Evolutionary conservation across 257 asterid genomes (phyloP).

Genomic region (Avicennia marina): DNA sequence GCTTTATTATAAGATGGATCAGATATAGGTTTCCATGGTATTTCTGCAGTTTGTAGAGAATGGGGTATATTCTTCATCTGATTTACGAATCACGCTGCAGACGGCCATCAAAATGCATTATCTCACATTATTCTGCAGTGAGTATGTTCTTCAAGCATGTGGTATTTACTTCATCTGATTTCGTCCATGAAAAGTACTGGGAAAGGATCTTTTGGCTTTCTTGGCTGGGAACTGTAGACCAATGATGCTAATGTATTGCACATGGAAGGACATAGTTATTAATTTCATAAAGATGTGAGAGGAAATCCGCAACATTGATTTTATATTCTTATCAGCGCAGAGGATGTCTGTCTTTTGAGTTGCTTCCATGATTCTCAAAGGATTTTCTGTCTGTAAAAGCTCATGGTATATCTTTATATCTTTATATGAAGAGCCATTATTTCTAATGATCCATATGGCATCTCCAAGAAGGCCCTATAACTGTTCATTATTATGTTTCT

Average conservation of each 20-base stretch:
- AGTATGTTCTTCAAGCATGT: slow-evolving; percentile 33
- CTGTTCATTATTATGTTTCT: slow-evolving; percentile 58
- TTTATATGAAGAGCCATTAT: slow-evolving; percentile 44
- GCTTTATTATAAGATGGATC: slow-evolving; percentile 39
- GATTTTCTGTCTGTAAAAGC: slow-evolving; percentile 43
- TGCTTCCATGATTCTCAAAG: slow-evolving; percentile 51
- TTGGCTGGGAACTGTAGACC: slow-evolving; percentile 38
- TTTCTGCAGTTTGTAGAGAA: slow-evolving; percentile 36
- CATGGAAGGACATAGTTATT: slow-evolving; percentile 32
- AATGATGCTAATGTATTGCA: slow-evolving; percentile 33
- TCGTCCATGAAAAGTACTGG: slow-evolving; percentile 37
- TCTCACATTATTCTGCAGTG: slow-evolving; percentile 26
- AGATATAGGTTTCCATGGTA: slow-evolving; percentile 36
- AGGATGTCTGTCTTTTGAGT: slow-evolving; percentile 52
- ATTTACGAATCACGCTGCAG: slow-evolving; percentile 40
- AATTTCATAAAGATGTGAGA: slow-evolving; percentile 32
- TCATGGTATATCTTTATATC: slow-evolving; percentile 50
- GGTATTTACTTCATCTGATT: slow-evolving; percentile 47
- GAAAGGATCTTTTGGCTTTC: slow-evolving; percentile 38
- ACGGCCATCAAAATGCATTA: slow-evolving; percentile 34
- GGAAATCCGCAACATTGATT: slow-evolving; percentile 39
- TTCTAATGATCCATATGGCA: slow-evolving; percentile 58
- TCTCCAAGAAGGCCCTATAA: slow-evolving; percentile 58
- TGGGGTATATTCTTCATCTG: slow-evolving; percentile 48
- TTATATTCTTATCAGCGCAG: slow-evolving; percentile 34